Percentiles rank a stretch among this genome's conserved stretches.
Evolutionary conservation across 2,329 filamentous ascomycete species (phyloP).

Genomic region (Fusarium sp.): DNA sequence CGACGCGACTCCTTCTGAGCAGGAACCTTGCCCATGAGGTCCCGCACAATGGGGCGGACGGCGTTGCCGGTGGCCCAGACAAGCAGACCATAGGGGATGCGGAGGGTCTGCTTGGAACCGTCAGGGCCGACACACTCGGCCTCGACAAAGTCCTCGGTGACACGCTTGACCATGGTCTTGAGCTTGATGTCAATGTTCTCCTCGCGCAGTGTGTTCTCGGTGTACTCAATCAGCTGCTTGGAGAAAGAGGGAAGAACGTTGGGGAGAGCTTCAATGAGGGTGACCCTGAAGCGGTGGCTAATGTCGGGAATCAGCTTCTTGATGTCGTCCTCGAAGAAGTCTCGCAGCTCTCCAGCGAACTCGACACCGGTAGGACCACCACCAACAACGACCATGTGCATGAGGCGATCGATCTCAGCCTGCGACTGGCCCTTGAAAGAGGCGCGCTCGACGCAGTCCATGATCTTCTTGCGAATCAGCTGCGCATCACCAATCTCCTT

Average conservation of each 20-base stretch:
- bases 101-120: slow-evolving; percentile 85
- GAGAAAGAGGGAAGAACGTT: slow-evolving; percentile 98
- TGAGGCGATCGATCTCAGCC: slow-evolving; percentile 91
- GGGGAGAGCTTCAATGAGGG: slow-evolving; percentile 95
- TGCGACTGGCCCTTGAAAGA: slow-evolving; percentile 95
- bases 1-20: slow-evolving; percentile 96
- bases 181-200: slow-evolving; percentile 98
- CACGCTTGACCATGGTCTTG: slow-evolving; percentile 99
- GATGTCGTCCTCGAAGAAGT: slow-evolving; percentile 98
- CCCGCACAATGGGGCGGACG: slow-evolving; percentile 88
- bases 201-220: slow-evolving; percentile 98
- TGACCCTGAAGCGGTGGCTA: slow-evolving; percentile 95
- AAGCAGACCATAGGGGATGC: slow-evolving; percentile 93
- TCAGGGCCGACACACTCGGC: slow-evolving; percentile 87
- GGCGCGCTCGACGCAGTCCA: slow-evolving; percentile 99
- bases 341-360: slow-evolving; percentile 97
- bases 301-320: slow-evolving; percentile 99
- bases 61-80: slow-evolving; percentile 99
- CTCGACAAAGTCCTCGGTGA: slow-evolving; percentile 93
- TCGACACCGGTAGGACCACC: slow-evolving; percentile 98
- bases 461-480: slow-evolving; percentile 97
- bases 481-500: slow-evolving; percentile 99
- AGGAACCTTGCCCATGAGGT: slow-evolving; percentile 92
- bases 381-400: slow-evolving; percentile 97
- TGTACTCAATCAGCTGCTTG: slow-evolving; percentile 99